Percentiles rank a stretch among this genome's conserved stretches.
phyloP scores from a whole-genome alignment of 1,284 basidiomycete genomes.

The Cryptococcus sp. region DNA sequence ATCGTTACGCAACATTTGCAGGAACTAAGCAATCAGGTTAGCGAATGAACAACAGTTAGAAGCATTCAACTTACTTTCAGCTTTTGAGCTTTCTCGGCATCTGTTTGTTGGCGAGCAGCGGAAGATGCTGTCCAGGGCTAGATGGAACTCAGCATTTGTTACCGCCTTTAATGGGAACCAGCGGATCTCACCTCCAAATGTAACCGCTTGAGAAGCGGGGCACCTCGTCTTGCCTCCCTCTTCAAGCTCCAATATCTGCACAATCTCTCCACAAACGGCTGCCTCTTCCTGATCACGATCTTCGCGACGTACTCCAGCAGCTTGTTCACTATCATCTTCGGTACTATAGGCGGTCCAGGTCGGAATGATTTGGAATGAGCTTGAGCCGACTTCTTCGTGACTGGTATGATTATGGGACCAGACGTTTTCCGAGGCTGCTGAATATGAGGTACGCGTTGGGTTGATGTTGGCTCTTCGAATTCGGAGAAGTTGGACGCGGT shows the following conservation, averaged over 20 bases:
- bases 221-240: constrained; percentile 86
- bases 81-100: constrained; percentile 81
- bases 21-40: constrained; percentile 57
- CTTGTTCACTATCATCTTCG: constrained; percentile 61
- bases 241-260: constrained; percentile 98
- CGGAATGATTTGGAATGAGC: constrained; percentile 60
- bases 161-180: not conserved
- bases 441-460: not conserved
- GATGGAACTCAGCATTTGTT: constrained; percentile 1
- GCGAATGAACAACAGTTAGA: not conserved
- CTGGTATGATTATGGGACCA: constrained; percentile 10
- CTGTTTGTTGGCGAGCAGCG: constrained; percentile 66
- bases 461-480: constrained; percentile 3
- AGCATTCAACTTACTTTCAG: constrained; percentile 63
- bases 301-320: constrained; percentile 76
- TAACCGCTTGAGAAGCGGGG: constrained; percentile 87
- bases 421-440: constrained; percentile 13
- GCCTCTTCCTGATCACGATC: constrained; percentile 72
- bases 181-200: constrained; percentile 70
- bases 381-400: constrained; percentile 56
- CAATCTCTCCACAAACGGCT: constrained; percentile 72
- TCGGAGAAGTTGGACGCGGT: constrained; percentile 18
- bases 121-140: constrained; percentile 87
- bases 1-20: constrained; percentile 73
- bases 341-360: constrained; percentile 59